A percentile compares a stretch with the other conserved stretches of the same genome.
Conservation (phyloP, 179 eudicot species). For the Patellifolia procumbens region DNA sequence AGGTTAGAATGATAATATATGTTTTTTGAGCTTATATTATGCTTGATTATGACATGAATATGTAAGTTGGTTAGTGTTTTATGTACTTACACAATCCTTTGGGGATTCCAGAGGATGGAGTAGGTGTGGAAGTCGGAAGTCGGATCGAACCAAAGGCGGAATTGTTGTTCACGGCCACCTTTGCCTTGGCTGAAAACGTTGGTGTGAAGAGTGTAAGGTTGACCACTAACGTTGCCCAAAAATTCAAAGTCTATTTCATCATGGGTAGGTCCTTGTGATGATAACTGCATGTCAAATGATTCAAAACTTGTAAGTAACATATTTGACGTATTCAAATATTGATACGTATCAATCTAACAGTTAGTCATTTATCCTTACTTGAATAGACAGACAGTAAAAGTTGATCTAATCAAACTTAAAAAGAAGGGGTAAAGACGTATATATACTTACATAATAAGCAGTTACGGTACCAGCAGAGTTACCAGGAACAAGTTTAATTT, state of each 20-base stretch:
- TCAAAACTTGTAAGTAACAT: background rate
- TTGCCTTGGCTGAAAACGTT: conserved; percentile 39
- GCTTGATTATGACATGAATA: no score
- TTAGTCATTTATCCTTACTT: no score
- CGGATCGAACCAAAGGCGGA: conserved; percentile 46
- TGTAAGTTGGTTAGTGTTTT: no score
- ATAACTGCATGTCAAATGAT: conserved; percentile 24
- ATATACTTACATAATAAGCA: conserved; percentile 25
- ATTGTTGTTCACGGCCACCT: conserved; percentile 43
- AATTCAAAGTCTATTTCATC: conserved; percentile 43
- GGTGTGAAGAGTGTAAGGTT: conserved; percentile 46
- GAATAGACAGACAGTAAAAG: no score
- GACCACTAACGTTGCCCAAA: conserved; percentile 37
- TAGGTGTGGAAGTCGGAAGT: conserved; percentile 40
- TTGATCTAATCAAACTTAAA: no score
- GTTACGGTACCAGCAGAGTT: conserved; percentile 39
- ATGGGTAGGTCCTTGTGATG: conserved; percentile 39
- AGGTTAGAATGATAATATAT: background rate
- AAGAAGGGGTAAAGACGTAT: background rate
- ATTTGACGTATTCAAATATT: no score
- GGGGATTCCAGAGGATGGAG: conserved; percentile 43
- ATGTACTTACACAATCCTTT: conserved; percentile 35
- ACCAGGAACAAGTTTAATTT: conserved; percentile 30
- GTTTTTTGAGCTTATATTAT: no score
- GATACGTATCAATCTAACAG: background rate